Evolutionary conservation across 169 alveolate species (phyloP), one percentile per base, ranked within the genome.

Genomic region (Cystoisospora suis): DNA sequence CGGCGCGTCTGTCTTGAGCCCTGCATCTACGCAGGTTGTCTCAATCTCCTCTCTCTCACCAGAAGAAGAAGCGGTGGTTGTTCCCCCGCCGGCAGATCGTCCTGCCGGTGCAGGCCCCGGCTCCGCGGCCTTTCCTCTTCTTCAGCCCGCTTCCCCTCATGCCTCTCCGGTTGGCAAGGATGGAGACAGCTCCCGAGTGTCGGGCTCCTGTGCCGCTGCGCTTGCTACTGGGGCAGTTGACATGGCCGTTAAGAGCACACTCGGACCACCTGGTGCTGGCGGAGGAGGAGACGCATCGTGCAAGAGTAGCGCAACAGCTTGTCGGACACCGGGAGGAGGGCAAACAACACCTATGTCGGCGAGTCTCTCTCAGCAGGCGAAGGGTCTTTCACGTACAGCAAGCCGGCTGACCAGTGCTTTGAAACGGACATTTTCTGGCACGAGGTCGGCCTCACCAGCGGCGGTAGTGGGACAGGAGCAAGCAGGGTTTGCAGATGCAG

Each of bases 141-240:
- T 65, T 20, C 4, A 59, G 20, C 42, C 9, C 45, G 77, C 77
- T 15, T n/a, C 77, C 45, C 77, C 77, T 44, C 36, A 65, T 44
- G 77, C 15, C 45, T 44, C 45, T 20, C 42, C 77, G 77, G 36
- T 44, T 17, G 42, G 77, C 27, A 44, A 65, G 45, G 77, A 65
- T 3, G 75, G 75, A 65, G 77, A 65, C 77, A 65, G 77, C 34
- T 12, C 77, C 36, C 45, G 45, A 44, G 77, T 20, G 42, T n/a
- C 77, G 9, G 32, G 90, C 81, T 32, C 69, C 58, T 42, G 7
- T 56, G 70, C 20, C 34, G 83, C 49, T 34, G 90, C 85, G 85
- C 58, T 27, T 44, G 93, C 47, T 53, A 59, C 45, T 70, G 93
- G 59, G 65, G 90, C 75, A 53, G 93, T 79, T 87, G 81, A 69